Base-by-base conservation (phyloP, 2,329 filamentous ascomycete species). In the Fusarium devonianum region DNA sequence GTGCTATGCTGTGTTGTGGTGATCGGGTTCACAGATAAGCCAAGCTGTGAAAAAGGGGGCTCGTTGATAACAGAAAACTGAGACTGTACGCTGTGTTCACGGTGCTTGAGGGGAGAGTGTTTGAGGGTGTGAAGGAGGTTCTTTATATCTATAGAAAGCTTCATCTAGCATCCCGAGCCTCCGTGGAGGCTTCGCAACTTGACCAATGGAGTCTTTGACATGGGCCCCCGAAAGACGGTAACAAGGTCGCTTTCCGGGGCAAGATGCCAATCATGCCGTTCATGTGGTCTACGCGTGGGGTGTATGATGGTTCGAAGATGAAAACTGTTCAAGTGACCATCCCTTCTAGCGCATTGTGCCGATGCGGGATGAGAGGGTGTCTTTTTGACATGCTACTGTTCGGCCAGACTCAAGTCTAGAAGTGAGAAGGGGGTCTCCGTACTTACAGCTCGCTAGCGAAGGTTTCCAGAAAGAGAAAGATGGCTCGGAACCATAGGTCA, bases 321-420 rank as follows among this genome's bases (percentile, higher is more conserved):
- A 34, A n/a, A 32, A 16, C 11, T 23, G 44, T 48, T n/a, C 45
- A 48, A 43, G 38, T 49, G 45, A 49, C 23, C 17, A 29, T 19
- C 13, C 21, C 7, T 7, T 18, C 8, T 35, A 35, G 40, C 40
- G 22, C 14, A 26, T 16, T 28, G 10, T 25, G 5, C 10, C 19
- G 8, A 36, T 29, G 41, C 17, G 33, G 41, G 16, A 19, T 5
- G 23, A 18, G 23, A 18, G 37, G 25, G 17, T 6, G 8, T 10
- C n/a, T 4, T 10, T 25, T 25, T 8, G 9, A 11, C 23, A 10
- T 10, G 23, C 23, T 6, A 25, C 23, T 10, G 3, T 4, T 4
- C 23, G 23, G 9, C 23, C 23, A 10, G 9, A n/a, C n/a, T n/a
- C n/a, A n/a, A n/a, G n/a, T n/a, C n/a, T n/a, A n/a, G n/a, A n/a